phyloP scores from a whole-genome alignment of 176 grass and related monocot species.

The Rhipidocladum racemiflorum region DNA sequence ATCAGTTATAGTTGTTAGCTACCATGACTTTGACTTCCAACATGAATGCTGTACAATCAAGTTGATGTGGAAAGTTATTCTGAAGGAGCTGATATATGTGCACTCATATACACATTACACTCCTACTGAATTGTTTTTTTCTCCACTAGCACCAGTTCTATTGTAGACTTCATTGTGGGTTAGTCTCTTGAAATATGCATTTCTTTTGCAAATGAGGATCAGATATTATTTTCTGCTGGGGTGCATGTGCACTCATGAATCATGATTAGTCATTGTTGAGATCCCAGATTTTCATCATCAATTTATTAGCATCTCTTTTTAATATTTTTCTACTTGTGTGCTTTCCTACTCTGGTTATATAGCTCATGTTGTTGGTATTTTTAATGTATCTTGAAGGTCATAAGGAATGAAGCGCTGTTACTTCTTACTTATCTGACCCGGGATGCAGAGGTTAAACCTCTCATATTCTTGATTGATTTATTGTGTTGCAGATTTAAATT shows the following conservation, averaged over 20 bases:
- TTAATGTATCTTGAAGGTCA: slow-evolving; percentile 63
- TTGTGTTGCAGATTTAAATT: background rate
- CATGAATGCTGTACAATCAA: slow-evolving; percentile 6
- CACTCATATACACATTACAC: background rate
- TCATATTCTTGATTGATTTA: slow-evolving; percentile 31
- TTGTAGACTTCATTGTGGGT: background rate
- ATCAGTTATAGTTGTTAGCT: background rate
- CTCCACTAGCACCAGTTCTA: background rate
- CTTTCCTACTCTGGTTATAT: slow-evolving; percentile 22
- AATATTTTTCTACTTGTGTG: slow-evolving; percentile 8
- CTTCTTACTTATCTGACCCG: slow-evolving; percentile 97
- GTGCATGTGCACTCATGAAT: background rate
- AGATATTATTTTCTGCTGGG: background rate
- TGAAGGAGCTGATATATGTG: background rate
- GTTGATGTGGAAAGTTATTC: slow-evolving; percentile 1
- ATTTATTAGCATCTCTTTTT: background rate
- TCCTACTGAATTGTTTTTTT: background rate
- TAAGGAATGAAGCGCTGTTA: slow-evolving; percentile 95
- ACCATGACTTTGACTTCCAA: background rate
- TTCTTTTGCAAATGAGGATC: background rate
- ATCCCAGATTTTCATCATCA: background rate
- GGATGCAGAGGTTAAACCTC: slow-evolving; percentile 75
- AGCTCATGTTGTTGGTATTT: slow-evolving; percentile 5
- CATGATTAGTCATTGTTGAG: background rate
- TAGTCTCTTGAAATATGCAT: slow-evolving; percentile 18